Conservation (phyloP, 2,329 filamentous ascomycete genomes). For the Harringtonia lauricola region DNA sequence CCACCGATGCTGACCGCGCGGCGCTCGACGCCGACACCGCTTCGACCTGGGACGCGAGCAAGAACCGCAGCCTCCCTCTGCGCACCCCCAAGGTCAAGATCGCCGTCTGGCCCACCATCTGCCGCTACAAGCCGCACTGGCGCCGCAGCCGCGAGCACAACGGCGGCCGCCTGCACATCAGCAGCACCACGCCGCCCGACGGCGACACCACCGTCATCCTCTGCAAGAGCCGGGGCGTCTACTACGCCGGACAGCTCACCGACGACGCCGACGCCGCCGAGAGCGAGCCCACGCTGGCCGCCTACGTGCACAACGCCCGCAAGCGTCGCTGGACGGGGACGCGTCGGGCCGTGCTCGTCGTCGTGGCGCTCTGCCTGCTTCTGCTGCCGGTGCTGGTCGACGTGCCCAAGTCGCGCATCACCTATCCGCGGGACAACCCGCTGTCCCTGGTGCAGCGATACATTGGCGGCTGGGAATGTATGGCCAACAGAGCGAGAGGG, state of each 20-base stretch:
- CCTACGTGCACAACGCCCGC: conserved; percentile 7
- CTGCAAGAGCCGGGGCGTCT: conserved; percentile 16
- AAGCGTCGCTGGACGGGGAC: background rate
- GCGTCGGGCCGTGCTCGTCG: no score
- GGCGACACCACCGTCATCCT: conserved; percentile 15
- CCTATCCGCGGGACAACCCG: no score
- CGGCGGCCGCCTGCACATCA: no score
- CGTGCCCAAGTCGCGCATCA: no score
- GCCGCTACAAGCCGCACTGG: conserved; percentile 15
- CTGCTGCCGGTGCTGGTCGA: no score
- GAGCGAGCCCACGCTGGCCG: conserved; percentile 5
- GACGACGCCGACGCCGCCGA: conserved; percentile 7
- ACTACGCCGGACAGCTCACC: conserved; percentile 17
- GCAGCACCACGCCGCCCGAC: background rate
- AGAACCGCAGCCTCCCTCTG: background rate
- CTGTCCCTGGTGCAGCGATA: no score
- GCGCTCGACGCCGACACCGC: background rate
- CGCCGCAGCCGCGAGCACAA: background rate
- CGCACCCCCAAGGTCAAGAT: conserved; percentile 20
- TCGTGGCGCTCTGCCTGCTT: no score
- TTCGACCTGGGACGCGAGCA: no score
- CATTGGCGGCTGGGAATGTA: no score
- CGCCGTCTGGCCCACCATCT: conserved; percentile 18
- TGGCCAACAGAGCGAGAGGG: no score
- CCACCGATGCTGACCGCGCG: background rate